A percentile compares a stretch with the other conserved stretches of the same genome.
Evolutionary conservation across 257 asterid genomes (phyloP).

Genomic region (Anisodus acutangulus): DNA sequence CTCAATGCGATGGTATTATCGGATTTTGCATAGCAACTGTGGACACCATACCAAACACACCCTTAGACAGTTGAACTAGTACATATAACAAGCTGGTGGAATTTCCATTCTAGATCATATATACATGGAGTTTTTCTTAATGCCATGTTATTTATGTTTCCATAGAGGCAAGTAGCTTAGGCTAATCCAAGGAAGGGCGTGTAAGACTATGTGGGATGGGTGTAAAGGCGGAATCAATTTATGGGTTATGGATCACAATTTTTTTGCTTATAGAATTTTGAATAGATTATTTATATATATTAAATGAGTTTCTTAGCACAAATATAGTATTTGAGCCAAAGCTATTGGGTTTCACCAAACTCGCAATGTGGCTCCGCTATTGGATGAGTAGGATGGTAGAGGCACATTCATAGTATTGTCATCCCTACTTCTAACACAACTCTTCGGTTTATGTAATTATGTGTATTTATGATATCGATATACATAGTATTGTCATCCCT

Average conservation of each 20-base stretch:
- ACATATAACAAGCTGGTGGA: not conserved
- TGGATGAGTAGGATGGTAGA: not conserved
- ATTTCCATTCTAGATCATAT: slow-evolving; percentile 15
- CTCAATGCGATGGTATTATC: too few species aligned
- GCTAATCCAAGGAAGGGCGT: not conserved
- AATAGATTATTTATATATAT: too few species aligned
- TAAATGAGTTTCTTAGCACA: too few species aligned
- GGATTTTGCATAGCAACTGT: too few species aligned
- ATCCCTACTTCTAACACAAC: not conserved
- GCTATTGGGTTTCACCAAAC: too few species aligned
- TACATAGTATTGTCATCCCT: too few species aligned
- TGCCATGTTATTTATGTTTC: slow-evolving; percentile 6
- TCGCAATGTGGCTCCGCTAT: too few species aligned
- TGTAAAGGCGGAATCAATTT: not conserved
- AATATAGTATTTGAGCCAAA: too few species aligned
- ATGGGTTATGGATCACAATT: too few species aligned
- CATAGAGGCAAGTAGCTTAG: not conserved
- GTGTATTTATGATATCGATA: not conserved
- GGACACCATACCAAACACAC: not conserved
- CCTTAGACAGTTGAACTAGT: not conserved
- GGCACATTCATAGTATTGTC: not conserved
- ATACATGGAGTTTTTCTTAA: not conserved
- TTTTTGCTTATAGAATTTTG: too few species aligned
- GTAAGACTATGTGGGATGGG: not conserved
- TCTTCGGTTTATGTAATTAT: not conserved